These are phyloP conservation scores for Symmetrospora coprosmae DNA, from an alignment of 768 basidiomycete genomes.

Conservation along the genomic window DNA sequence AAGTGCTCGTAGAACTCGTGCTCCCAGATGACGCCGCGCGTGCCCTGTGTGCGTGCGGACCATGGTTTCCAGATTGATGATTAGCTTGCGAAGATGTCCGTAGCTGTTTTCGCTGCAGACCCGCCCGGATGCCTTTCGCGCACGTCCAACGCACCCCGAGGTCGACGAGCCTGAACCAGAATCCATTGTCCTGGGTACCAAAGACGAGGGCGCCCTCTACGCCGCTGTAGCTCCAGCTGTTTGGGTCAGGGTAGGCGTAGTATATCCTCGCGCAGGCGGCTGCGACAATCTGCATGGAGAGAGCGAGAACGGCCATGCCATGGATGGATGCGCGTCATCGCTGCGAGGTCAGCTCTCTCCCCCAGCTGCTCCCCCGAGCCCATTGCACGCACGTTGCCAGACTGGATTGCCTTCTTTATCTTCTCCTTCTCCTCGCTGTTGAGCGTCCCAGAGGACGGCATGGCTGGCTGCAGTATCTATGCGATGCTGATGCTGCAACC, in stretches of 20 bases:
- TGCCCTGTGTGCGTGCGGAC: no score
- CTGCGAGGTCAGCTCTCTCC: no score
- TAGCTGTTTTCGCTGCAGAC: no score
- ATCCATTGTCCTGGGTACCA: conserved; percentile 46
- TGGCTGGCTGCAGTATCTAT: conserved; percentile 33
- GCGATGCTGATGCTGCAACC: not conserved
- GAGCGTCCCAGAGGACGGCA: conserved; percentile 62
- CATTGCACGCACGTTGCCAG: conserved; percentile 8
- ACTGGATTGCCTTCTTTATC: conserved; percentile 46
- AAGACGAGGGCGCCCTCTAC: conserved; percentile 73
- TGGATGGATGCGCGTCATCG: no score
- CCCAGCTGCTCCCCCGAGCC: not conserved
- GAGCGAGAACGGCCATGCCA: no score
- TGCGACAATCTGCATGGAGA: conserved; percentile 43
- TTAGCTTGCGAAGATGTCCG: not conserved
- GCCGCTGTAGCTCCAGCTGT: conserved; percentile 73
- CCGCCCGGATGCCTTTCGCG: no score
- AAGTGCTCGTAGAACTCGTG: conserved; percentile 76
- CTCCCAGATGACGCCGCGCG: conserved; percentile 79
- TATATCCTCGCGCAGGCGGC: conserved; percentile 81
- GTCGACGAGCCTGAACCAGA: conserved; percentile 68
- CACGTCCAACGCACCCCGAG: conserved; percentile 43
- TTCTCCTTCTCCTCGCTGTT: conserved; percentile 61
- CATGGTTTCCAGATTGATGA: no score
- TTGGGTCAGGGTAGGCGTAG: conserved; percentile 64